A percentile compares a stretch with the other conserved stretches of the same genome.
These are phyloP conservation scores for Sporobolomyces roseus DNA, from an alignment of 768 basidiomycete species.

Conservation along the genomic window DNA sequence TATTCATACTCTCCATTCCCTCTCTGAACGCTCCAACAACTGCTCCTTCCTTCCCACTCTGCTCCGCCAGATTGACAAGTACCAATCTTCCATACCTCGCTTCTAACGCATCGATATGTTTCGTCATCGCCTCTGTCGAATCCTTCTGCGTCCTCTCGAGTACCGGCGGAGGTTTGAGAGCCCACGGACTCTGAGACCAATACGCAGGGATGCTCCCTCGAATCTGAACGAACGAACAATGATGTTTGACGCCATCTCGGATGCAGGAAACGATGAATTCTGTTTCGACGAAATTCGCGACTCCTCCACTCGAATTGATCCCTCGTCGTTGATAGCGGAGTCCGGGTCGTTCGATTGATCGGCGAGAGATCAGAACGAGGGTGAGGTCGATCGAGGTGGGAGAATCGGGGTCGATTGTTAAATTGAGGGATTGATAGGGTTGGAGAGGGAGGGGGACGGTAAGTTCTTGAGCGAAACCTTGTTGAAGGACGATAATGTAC, in stretches of 20 bases:
- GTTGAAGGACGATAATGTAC: conserved; percentile 31
- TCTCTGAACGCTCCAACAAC: conserved; percentile 75
- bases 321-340: conserved; percentile 91
- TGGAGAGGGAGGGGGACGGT: conserved; percentile 24
- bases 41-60: conserved; percentile 76
- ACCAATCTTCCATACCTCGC: conserved; percentile 55
- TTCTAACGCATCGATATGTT: conserved; percentile 41
- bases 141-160: conserved; percentile 43
- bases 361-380: conserved; percentile 76
- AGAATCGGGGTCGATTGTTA: background rate
- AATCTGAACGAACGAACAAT: conserved; percentile 84
- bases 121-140: conserved; percentile 28
- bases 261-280: conserved; percentile 82
- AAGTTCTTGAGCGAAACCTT: conserved; percentile 19
- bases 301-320: conserved; percentile 62
- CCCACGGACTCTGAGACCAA: conserved; percentile 43
- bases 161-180: conserved; percentile 44
- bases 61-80: conserved; percentile 84
- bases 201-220: conserved; percentile 61
- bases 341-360: conserved; percentile 84
- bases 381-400: conserved; percentile 53
- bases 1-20: conserved; percentile 57
- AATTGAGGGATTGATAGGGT: conserved; percentile 24
- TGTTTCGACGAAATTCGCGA: conserved; percentile 45
- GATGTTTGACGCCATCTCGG: conserved; percentile 70